Percentiles rank a stretch among this genome's conserved stretches.
These are phyloP conservation scores for Citrus trifoliata DNA, from an alignment of 345 rosid genomes.

Conservation along the genomic window DNA sequence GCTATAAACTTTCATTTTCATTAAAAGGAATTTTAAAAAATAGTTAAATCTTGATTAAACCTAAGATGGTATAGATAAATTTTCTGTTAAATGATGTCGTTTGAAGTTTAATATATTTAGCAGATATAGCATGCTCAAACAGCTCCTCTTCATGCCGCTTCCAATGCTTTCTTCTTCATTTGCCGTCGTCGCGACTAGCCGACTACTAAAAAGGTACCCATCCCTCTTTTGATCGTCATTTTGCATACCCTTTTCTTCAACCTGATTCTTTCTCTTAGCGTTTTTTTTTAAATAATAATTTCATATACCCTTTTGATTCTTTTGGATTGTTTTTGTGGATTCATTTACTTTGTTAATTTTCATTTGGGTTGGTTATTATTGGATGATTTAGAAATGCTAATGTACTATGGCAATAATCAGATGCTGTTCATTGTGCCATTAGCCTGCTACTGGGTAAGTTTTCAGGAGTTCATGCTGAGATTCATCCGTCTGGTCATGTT, in stretches of 20 bases:
- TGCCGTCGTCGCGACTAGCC: slow-evolving; percentile 98
- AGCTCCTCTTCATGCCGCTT: slow-evolving; percentile 66
- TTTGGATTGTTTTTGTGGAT: too few relatives aligned
- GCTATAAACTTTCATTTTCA: too few relatives aligned
- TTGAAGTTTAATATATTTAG: too few relatives aligned
- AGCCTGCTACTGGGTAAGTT: not conserved
- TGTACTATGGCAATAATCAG: not conserved
- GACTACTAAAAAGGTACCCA: slow-evolving; percentile 80
- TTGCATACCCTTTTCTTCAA: not conserved
- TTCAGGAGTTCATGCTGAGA: not conserved
- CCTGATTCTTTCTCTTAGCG: not conserved
- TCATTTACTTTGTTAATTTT: not conserved
- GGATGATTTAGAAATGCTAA: not conserved
- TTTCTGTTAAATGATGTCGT: too few relatives aligned
- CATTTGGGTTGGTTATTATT: not conserved
- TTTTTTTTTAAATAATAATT: too few relatives aligned
- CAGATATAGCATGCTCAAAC: slow-evolving; percentile 35
- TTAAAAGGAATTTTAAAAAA: too few relatives aligned
- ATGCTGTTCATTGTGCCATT: not conserved
- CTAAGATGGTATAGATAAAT: too few relatives aligned
- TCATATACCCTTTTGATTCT: too few relatives aligned
- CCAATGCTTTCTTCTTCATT: slow-evolving; percentile 84
- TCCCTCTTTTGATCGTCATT: not conserved
- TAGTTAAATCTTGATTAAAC: too few relatives aligned
- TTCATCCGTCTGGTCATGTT: not conserved